Conservation (phyloP, 2,329 filamentous ascomycete species). For the Fusarium sp. region DNA sequence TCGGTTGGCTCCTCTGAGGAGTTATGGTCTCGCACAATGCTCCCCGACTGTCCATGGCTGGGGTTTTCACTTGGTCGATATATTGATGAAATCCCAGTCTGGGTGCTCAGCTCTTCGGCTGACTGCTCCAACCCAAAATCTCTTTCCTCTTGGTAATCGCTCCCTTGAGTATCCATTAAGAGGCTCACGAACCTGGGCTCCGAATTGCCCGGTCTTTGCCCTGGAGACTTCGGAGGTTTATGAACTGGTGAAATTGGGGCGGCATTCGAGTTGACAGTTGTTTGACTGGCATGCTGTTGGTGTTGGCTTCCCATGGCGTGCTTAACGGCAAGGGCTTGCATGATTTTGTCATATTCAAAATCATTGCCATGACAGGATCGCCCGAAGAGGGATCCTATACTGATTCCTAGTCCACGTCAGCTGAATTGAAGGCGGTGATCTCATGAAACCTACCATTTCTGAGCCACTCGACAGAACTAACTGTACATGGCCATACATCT, state of each 20-base stretch:
- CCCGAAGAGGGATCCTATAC: constrained; percentile 79
- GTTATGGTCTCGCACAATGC: neutral
- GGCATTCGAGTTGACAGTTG: constrained; percentile 19
- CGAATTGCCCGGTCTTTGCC: neutral
- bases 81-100: neutral
- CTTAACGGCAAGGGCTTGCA: constrained; percentile 56
- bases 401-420: constrained; percentile 56
- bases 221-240: neutral
- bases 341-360: constrained; percentile 75
- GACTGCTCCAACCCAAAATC: neutral
- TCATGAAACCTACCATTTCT: constrained; percentile 55
- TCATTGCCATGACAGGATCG: constrained; percentile 69
- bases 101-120: neutral
- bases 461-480: constrained; percentile 72
- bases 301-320: neutral
- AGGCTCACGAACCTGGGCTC: neutral
- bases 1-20: neutral
- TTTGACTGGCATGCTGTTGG: constrained; percentile 32
- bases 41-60: neutral
- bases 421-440: neutral
- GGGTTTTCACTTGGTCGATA: neutral
- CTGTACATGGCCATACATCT: constrained; percentile 87
- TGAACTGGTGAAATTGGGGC: constrained; percentile 15
- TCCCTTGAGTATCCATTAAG: constrained; percentile 22
- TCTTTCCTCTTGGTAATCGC: neutral